Base-by-base conservation (phyloP, 768 basidiomycete species). In the Coprinopsis marcescibilis region DNA sequence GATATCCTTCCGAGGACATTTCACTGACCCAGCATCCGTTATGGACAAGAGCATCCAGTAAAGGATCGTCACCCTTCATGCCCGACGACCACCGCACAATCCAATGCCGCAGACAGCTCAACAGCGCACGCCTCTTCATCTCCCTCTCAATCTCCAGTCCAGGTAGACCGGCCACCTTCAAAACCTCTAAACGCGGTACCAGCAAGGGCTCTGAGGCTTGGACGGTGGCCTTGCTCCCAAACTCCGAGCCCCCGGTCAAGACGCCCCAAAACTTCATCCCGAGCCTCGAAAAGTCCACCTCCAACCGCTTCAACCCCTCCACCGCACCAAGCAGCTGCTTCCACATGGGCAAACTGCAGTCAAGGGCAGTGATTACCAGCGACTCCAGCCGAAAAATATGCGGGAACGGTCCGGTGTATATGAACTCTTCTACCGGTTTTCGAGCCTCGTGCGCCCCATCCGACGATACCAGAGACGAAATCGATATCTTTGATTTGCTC, bases 251-350 rank as follows among this genome's bases (percentile, higher is more conserved):
- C 42, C 67, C 60, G 19, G 64, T 55, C 30, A 73, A 61, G 6
- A 70, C 60, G n/a, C 57, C 55, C 55, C 62, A 64, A 27, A 71
- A 63, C 20, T 44, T 52, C 1, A 57, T 49, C 11, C 60, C 55
- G 1, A 73, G 60, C 42, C 61, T 61, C 25, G 56, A 51, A 49
- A 75, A 74, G 52, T 74, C 71, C 37, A 71, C 65, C 49, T 76
- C 73, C 23, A 77, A 62, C 11, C 57, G 51, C 38, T 62, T 60
- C 14, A 77, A 58, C 17, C 57, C 61, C 3, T 49, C 53, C 29
- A 72, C 47, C 10, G 64, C 59, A 32, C 56, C 57, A 17, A 78
- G 52, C 12, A 77, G 57, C 2, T 55, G 53, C 6, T 54, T 57
- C 63, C 69, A 71, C 42, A 57, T 64, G 10, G 52, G 50, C 14